phyloP scores from a whole-genome alignment of 2,329 filamentous ascomycete genomes.

The Chaetomium olivaceum region DNA sequence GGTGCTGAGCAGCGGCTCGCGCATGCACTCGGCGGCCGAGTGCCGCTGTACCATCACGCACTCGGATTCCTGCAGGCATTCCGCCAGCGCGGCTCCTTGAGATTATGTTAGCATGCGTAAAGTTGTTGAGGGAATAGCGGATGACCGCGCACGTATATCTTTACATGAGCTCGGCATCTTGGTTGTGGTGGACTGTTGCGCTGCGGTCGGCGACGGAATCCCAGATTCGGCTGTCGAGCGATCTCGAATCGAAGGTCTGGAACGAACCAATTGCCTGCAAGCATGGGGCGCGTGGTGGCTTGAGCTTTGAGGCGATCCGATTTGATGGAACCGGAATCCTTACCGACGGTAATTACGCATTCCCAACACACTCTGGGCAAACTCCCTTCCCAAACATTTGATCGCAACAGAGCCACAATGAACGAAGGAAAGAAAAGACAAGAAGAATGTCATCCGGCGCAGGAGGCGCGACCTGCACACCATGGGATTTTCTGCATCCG shows the following conservation, averaged over 20 bases:
- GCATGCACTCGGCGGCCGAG: slow-evolving; percentile 83
- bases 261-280: neutral
- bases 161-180: slow-evolving; percentile 88
- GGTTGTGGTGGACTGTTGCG: slow-evolving; percentile 11
- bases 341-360: neutral
- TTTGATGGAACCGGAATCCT: neutral
- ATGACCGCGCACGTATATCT: slow-evolving; percentile 75
- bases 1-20: slow-evolving; percentile 74
- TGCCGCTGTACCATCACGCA: slow-evolving; percentile 93
- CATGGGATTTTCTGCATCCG: neutral
- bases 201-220: neutral
- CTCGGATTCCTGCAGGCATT: slow-evolving; percentile 94
- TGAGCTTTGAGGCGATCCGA: slow-evolving; percentile 7
- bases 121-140: slow-evolving; percentile 5
- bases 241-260: neutral
- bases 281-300: neutral
- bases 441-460: neutral
- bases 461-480: neutral
- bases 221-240: neutral
- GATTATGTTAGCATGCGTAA: slow-evolving; percentile 17
- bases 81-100: slow-evolving; percentile 82
- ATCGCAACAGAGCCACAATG: neutral
- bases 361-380: neutral
- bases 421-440: neutral
- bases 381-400: neutral